These are phyloP conservation scores for Colletotrichum trifolii DNA, from an alignment of 2,329 filamentous ascomycete species.

Conservation along the genomic window DNA sequence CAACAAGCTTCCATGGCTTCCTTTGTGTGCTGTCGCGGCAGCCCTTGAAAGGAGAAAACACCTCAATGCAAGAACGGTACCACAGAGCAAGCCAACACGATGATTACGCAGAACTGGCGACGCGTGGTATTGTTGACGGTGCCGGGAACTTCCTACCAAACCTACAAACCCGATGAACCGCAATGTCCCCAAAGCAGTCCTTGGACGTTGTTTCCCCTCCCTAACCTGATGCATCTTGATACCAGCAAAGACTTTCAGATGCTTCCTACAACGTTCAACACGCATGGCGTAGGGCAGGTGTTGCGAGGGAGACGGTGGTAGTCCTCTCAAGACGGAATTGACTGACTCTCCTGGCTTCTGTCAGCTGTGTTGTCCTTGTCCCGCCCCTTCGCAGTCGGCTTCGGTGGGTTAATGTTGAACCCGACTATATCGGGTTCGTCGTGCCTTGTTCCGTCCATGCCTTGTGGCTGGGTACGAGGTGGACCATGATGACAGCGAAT, in stretches of 20 bases:
- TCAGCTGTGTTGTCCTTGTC: neutral
- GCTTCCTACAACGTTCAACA: neutral
- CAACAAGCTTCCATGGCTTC: slow-evolving; percentile 27
- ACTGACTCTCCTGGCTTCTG: too few species aligned
- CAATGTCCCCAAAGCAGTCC: slow-evolving; percentile 4
- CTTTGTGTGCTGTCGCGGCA: slow-evolving; percentile 32
- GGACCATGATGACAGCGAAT: slow-evolving; percentile 4
- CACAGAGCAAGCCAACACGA: slow-evolving; percentile 14
- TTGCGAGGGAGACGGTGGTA: neutral
- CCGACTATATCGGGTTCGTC: too few species aligned
- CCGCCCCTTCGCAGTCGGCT: slow-evolving; percentile 3
- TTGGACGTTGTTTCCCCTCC: slow-evolving; percentile 11
- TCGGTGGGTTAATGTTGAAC: neutral
- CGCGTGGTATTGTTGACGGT: neutral
- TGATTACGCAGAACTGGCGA: neutral
- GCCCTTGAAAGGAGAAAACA: slow-evolving; percentile 26
- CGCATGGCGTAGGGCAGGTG: neutral
- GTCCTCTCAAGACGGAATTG: neutral
- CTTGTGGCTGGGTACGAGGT: neutral
- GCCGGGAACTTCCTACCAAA: neutral
- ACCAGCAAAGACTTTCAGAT: too few species aligned
- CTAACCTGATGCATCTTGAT: neutral
- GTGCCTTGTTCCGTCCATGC: too few species aligned
- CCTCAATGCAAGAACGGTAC: slow-evolving; percentile 7
- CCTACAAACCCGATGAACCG: neutral